Evolutionary conservation across 768 basidiomycete species (phyloP).

Genomic region (Cystoderma amianthinum): DNA sequence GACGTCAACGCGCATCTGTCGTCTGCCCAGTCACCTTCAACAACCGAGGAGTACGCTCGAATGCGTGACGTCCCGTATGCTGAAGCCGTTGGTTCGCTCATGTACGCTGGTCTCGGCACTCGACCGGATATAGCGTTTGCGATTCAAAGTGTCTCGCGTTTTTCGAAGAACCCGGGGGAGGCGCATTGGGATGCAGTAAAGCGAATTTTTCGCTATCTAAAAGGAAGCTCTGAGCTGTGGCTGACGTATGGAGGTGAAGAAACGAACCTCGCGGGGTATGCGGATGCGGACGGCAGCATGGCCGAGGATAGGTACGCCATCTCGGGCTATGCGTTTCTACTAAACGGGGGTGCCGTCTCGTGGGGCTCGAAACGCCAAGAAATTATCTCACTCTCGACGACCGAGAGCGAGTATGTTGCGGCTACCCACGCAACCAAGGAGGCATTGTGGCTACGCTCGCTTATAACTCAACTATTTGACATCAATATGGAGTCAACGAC

Average conservation of each 20-base stretch:
- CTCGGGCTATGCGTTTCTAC: too few species aligned
- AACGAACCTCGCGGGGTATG: not conserved
- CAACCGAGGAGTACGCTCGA: not conserved
- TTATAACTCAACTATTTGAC: too few species aligned
- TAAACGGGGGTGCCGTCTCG: not conserved
- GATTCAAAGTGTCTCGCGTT: not conserved
- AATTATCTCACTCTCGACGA: too few species aligned
- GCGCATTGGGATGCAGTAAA: not conserved
- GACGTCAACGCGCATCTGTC: not conserved
- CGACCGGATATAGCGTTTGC: not conserved
- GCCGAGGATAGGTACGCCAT: not conserved
- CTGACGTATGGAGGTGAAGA: not conserved
- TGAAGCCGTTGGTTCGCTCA: too few species aligned
- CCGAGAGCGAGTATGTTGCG: not conserved
- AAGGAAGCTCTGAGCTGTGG: not conserved
- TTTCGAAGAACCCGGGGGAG: not conserved
- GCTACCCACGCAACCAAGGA: not conserved
- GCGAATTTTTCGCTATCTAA: not conserved
- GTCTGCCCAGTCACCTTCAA: not conserved
- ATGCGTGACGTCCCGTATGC: too few species aligned
- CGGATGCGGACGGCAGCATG: too few species aligned
- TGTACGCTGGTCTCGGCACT: too few species aligned
- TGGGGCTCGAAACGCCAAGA: too few species aligned
- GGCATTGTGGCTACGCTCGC: too few species aligned
- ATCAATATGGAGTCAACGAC: too few species aligned